These are phyloP conservation scores for Phytophthora pinifolia DNA, from an alignment of 352 stramenopile species.

Conservation along the genomic window DNA sequence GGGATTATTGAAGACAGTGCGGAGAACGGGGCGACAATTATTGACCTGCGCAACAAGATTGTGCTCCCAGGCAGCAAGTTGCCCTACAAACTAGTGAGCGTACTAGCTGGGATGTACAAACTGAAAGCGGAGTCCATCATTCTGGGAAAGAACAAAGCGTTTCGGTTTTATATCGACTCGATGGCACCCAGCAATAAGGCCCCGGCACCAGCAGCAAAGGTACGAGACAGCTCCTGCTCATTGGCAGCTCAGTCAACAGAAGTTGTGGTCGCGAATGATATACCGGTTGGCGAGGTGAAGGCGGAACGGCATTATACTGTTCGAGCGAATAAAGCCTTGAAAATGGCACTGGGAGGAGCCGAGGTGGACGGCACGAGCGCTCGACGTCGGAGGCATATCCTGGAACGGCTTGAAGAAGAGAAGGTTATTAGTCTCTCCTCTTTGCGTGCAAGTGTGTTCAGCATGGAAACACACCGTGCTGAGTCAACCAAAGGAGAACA, in stretches of 20 bases:
- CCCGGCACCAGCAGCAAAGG: background rate
- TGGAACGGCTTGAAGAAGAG: conserved; percentile 57
- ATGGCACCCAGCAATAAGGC: conserved; percentile 22
- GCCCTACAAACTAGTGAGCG: conserved; percentile 74
- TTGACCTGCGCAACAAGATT: conserved; percentile 74
- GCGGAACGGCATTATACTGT: conserved; percentile 33
- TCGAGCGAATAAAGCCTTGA: conserved; percentile 56
- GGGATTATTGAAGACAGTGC: conserved; percentile 68
- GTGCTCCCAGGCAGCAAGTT: conserved; percentile 73
- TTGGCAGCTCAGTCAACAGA: conserved; percentile 12
- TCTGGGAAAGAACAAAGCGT: conserved; percentile 82
- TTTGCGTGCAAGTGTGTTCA: conserved; percentile 72
- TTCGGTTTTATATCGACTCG: conserved; percentile 59
- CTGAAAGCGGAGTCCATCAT: conserved; percentile 78
- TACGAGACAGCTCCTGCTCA: conserved; percentile 1
- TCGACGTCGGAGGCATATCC: conserved; percentile 60
- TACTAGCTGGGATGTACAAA: conserved; percentile 67
- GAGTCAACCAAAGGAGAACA: conserved; percentile 18
- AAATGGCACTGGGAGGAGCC: conserved; percentile 50
- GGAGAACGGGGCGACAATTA: conserved; percentile 63
- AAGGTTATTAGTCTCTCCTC: conserved; percentile 84
- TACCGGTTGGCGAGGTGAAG: conserved; percentile 14
- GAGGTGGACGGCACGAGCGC: conserved; percentile 64
- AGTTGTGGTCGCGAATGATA: conserved; percentile 3
- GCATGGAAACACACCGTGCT: conserved; percentile 53